A percentile compares a stretch with the other conserved stretches of the same genome.
Conservation (phyloP, 2,329 filamentous ascomycete genomes). For the Talaromyces sp. region DNA sequence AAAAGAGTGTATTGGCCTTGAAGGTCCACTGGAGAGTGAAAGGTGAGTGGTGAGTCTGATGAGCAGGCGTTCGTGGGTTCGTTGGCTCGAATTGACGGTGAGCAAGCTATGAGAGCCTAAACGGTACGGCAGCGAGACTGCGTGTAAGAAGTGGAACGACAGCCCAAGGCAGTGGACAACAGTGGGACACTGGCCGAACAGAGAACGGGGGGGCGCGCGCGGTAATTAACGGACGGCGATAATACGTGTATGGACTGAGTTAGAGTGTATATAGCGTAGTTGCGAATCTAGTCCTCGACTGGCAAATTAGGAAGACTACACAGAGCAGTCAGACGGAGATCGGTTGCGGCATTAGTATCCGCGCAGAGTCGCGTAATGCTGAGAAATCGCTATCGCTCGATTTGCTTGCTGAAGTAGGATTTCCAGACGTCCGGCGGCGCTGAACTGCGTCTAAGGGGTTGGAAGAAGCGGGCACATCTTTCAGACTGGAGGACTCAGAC, state of each 20-base stretch:
- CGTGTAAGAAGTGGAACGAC: conserved; percentile 1
- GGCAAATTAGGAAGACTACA: neutral
- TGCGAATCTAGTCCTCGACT: neutral
- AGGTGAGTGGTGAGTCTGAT: conserved; percentile 5
- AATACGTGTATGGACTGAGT: neutral
- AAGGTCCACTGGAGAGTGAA: conserved; percentile 9
- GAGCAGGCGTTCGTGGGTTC: conserved; percentile 10
- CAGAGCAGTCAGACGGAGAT: neutral
- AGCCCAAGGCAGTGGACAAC: conserved; percentile 10
- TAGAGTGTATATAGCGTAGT: neutral
- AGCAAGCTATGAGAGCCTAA: conserved; percentile 11
- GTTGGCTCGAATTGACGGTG: conserved; percentile 13
- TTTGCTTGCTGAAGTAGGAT: neutral
- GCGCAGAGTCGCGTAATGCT: neutral
- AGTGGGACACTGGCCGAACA: neutral
- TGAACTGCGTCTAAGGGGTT: conserved; percentile 9
- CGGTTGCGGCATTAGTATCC: conserved; percentile 5
- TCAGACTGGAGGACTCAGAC: neutral
- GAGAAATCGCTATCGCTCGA: neutral
- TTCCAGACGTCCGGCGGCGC: neutral
- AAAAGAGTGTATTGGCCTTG: conserved; percentile 14
- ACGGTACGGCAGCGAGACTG: neutral
- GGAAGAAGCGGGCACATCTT: neutral
- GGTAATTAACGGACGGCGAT: conserved; percentile 10
- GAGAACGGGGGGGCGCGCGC: conserved; percentile 2